Base-by-base conservation (phyloP, 495 filamentous ascomycete species). In the Hypoxylon subgilvum region DNA sequence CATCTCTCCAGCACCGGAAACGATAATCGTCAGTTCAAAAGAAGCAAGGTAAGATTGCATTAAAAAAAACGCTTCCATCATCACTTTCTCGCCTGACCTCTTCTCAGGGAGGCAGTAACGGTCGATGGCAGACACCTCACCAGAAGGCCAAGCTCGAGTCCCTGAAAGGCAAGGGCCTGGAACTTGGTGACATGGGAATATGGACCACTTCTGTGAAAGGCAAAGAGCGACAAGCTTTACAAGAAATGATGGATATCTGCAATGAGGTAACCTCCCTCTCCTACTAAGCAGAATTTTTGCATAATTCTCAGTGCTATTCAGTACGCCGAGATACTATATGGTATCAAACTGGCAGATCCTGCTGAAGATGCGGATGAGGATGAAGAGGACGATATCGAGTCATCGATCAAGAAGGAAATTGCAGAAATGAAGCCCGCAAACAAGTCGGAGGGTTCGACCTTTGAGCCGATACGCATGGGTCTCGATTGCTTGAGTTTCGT, bases 191-290 rank as follows among this genome's bases (percentile, higher is more conserved):
- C 69, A 77, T 80, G 36, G 94, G 94, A 8, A 88, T 97, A 22
- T 97, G 93, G 82, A 84, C 88, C 19, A 96, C 95, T 1, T 97
- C 92, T 67, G 86, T 91, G 25, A 85, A 86, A 71, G 84, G 84
- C 44, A 87, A 82, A 72, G 93, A 98, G 75, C 76, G 74, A 16
- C 92, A 87, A 74, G 91, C 90, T 14, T 80, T 88, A 1, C 78
- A 76, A 28, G 94, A 98, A 67, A 71, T 91, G 35, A 73, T 79
- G 19, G 79, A 86, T 68, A 69, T 97, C 25, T 90, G 96, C 67
- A 82, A 87, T 13, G 82, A 94, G 77, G 91, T 92, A 68, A 69
- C 46, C 31, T 10, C 13, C 8, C 14, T 6, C n/a, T n/a, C 7
- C n/a, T 13, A 9, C 16, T 31, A 22, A 1, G 13, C 10, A 22